Evolutionary conservation across 176 grass and related monocot species (phyloP).

Genomic region (Zoysia japonica): DNA sequence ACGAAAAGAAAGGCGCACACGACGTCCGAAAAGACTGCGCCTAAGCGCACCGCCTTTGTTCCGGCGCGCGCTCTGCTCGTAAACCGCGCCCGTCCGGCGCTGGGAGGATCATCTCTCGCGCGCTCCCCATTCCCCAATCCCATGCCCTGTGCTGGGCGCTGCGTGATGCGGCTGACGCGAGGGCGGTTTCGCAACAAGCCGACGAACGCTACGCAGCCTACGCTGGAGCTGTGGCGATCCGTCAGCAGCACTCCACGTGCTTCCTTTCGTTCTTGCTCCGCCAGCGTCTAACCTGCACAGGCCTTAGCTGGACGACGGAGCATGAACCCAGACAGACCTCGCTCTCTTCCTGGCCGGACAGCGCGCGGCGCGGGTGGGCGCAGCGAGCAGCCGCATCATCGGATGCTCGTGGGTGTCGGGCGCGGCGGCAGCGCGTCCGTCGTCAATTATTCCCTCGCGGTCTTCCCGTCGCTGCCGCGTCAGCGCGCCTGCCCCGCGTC

Average conservation of each 20-base stretch:
- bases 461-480: too few species aligned
- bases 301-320: too few species aligned
- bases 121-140: neutral
- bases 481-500: too few species aligned
- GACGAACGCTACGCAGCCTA: neutral
- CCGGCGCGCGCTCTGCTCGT: neutral
- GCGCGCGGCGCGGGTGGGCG: too few species aligned
- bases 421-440: too few species aligned
- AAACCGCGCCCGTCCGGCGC: neutral
- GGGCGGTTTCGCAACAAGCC: neutral
- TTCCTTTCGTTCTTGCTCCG: neutral
- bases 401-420: too few species aligned
- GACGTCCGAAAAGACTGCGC: conserved; percentile 44
- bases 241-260: neutral
- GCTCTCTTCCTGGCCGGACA: too few species aligned
- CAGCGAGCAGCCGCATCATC: too few species aligned
- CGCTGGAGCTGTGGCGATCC: neutral
- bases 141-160: neutral
- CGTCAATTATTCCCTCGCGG: too few species aligned
- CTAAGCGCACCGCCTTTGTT: conserved; percentile 16
- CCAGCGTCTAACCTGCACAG: neutral
- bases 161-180: neutral
- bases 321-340: too few species aligned
- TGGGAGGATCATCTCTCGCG: conserved; percentile 13
- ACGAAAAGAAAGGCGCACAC: conserved; percentile 16